Base-by-base conservation (phyloP, 768 basidiomycete genomes). In the Russula olivacea region DNA sequence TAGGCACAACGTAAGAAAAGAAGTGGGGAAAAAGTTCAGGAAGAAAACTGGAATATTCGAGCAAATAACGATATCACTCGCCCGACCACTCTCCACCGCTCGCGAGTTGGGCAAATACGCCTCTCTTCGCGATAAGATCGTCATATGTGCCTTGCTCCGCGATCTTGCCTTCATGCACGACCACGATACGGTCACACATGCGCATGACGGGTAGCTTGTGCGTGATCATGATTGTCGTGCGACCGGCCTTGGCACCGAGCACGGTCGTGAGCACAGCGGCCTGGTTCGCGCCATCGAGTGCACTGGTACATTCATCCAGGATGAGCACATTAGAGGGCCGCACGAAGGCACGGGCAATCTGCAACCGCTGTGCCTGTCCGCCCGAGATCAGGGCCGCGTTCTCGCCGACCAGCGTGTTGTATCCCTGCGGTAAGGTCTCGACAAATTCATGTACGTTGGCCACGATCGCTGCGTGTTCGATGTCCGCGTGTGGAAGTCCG, bases 291-390 rank as follows among this genome's bases (percentile, higher is more conserved):
- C 83, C 78, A 72, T 98, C 95, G 62, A 98, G 76, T 6, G 95
- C 92, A 48, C 85, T 87, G n/a, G 96, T 98, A 71, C 94, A 97
- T 72, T 98, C 96, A 72, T 98, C 96, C 58, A 98, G 77, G 40
- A 98, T 85, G 51, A 97, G 78, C 15, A 98, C 81, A 50, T 79
- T 81, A 0, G 86, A 78, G 0, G 83, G 81, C 38, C 90, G 80
- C 1, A 86, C 88, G n/a, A 98, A 81, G 0, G 95, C 93, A 7
- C 95, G 83, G 0, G 95, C 95, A 68, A 98, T 93, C 72, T 90
- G 88, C 19, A 98, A 77, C 8, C 96, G 83, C 75, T 98, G 96
- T 1, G 92, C 93, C 71, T 98, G 96, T 0, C 96, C 96, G 21
- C 96, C 96, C 0, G 93, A 95, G 61, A 98, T 83, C 48, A 93